phyloP scores from a whole-genome alignment of 139 green algal genomes.

The Auxenochlorella pyrenoidosa region DNA sequence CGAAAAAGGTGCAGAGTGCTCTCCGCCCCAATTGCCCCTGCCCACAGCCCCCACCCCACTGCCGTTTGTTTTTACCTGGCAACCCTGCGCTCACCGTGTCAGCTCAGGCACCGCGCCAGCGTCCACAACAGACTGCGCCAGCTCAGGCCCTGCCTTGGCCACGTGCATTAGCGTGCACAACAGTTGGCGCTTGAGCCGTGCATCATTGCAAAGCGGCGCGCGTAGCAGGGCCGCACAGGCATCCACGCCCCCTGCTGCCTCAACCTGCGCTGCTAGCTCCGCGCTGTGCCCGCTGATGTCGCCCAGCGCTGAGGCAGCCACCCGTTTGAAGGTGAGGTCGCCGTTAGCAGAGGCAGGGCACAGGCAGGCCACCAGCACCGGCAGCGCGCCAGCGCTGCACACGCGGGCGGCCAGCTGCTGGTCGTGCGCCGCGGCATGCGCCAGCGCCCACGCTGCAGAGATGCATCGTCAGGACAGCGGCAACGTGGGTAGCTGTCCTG shows the following conservation, averaged over 20 bases:
- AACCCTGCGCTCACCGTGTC: background rate
- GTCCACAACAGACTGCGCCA: conserved; percentile 5
- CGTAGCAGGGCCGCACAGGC: background rate
- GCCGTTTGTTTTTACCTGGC: no score
- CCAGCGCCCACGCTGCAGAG: conserved; percentile 33
- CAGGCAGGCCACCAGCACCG: conserved; percentile 33
- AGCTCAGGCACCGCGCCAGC: background rate
- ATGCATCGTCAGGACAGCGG: background rate
- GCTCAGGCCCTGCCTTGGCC: background rate
- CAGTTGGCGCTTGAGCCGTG: conserved; percentile 20
- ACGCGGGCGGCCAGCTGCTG: background rate
- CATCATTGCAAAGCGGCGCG: conserved; percentile 7
- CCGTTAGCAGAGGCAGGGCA: no score
- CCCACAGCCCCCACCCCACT: no score
- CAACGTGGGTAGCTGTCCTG: background rate
- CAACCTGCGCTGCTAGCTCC: background rate
- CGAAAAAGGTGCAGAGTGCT: no score
- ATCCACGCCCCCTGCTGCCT: background rate
- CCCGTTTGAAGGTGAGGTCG: conserved; percentile 1
- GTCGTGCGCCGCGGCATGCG: background rate
- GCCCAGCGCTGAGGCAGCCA: conserved; percentile 23
- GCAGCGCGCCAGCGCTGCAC: background rate
- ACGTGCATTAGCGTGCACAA: conserved; percentile 1
- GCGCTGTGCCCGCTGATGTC: background rate
- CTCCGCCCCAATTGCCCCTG: no score